Evolutionary conservation across 1,139 yeast genomes (phyloP), one percentile per base, ranked within the genome.

Genomic region (Geotrichum klebahnii): DNA sequence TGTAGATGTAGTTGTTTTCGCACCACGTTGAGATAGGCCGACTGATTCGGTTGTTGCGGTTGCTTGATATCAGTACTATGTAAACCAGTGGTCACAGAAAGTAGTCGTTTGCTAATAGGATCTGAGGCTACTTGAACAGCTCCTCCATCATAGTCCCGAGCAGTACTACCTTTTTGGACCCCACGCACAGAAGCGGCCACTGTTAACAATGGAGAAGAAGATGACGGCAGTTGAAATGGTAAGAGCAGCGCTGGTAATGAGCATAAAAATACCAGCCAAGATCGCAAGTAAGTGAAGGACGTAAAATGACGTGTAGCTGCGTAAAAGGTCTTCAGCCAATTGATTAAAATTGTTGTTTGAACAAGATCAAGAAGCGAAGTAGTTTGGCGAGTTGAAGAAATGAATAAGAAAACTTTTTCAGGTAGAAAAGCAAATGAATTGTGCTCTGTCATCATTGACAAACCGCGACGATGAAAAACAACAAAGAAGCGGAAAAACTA

Each of bases 391-490:
- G 9, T 9, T 9, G 12, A 12, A 28, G 12, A 28, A 12, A 28
- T 9, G 10, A 16, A n/a, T 6, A 16, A 32, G 19, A 32, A 32
- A 32, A 16, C 19, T 32, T 32, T 16, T 34, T 20, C 20, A 3
- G 9, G 38, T 22, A 8, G 17, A 34, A 28, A 16, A 9, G 41
- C 14, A 22, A 17, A 10, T 9, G 10, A 5, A 26, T 26, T 12
- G 29, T 37, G 41, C 41, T 37, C 16, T 22, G 41, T 37, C 24
- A 37, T 37, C 31, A 2, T 24, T 37, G 41, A 37, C 41, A 37
- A 37, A 37, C 41, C 8, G 12, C 10, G 29, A 12, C 29, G 29
- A 10, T 26, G 5, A 26, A 5, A 26, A 26, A 10, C 10, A 10
- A 26, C 29, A 10, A 26, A 6, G 9, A 10, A 26, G 29, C n/a